phyloP scores from a whole-genome alignment of 768 basidiomycete genomes.

The Sistotremastrum niveocremeum region DNA sequence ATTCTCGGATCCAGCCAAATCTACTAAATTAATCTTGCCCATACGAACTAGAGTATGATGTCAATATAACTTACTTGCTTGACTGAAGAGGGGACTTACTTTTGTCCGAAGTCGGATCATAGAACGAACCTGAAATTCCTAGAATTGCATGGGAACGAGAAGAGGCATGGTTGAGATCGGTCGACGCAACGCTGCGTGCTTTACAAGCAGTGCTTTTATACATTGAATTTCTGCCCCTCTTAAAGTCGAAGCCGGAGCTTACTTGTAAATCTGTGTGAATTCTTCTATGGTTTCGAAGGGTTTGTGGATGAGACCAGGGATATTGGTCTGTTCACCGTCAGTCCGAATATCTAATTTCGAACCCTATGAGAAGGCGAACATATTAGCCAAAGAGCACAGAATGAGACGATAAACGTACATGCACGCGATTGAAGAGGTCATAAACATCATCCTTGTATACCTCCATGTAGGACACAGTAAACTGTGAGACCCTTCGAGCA shows the following conservation, averaged over 20 bases:
- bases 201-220: slow-evolving; percentile 5
- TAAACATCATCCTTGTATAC: slow-evolving; percentile 89
- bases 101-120: slow-evolving; percentile 25
- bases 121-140: slow-evolving; percentile 53
- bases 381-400: background rate
- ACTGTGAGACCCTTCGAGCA: slow-evolving; percentile 21
- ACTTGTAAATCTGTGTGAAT: slow-evolving; percentile 35
- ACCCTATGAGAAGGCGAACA: slow-evolving; percentile 18
- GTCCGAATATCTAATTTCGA: slow-evolving; percentile 43
- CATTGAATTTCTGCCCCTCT: too few relatives aligned
- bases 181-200: slow-evolving; percentile 67
- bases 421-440: slow-evolving; percentile 64
- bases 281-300: slow-evolving; percentile 30
- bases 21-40: slow-evolving; percentile 77
- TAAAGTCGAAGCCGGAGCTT: slow-evolving; percentile 8
- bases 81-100: background rate
- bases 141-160: slow-evolving; percentile 85
- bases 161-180: slow-evolving; percentile 70
- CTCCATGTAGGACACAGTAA: slow-evolving; percentile 70
- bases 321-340: slow-evolving; percentile 36
- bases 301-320: slow-evolving; percentile 33
- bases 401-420: slow-evolving; percentile 25
- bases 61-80: slow-evolving; percentile 34
- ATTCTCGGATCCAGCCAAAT: slow-evolving; percentile 85
- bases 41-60: slow-evolving; percentile 32